Evolutionary conservation across 495 filamentous ascomycete genomes (phyloP).

Genomic region (Hyaloscypha variabilis): DNA sequence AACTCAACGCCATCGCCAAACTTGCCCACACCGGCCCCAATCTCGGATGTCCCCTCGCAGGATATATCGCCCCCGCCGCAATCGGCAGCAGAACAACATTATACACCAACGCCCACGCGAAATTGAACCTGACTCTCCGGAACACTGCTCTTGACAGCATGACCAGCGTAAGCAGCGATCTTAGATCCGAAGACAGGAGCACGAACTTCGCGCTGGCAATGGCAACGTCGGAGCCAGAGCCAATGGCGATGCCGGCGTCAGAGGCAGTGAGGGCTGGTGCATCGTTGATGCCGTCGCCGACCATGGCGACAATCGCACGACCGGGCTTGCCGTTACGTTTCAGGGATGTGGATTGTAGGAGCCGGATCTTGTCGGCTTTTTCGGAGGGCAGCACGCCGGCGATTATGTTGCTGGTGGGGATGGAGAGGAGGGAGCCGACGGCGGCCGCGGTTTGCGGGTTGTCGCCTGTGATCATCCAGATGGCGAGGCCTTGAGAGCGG

Average conservation of each 20-base stretch:
- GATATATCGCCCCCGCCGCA: conserved; percentile 81
- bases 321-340: conserved; percentile 25
- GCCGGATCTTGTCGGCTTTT: conserved; percentile 82
- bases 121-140: conserved; percentile 82
- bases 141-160: conserved; percentile 74
- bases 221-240: conserved; percentile 83
- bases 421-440: conserved; percentile 74
- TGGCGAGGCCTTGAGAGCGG: conserved; percentile 62
- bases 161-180: conserved; percentile 70
- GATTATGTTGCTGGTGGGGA: conserved; percentile 74
- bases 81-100: conserved; percentile 77
- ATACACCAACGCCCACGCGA: conserved; percentile 84
- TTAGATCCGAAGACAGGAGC: conserved; percentile 73
- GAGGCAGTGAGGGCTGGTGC: conserved; percentile 78
- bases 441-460: conserved; percentile 70
- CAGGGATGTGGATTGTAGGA: conserved; percentile 55
- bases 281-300: conserved; percentile 89
- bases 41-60: conserved; percentile 57
- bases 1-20: conserved; percentile 85
- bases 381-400: conserved; percentile 84
- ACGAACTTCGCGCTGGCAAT: conserved; percentile 83
- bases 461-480: conserved; percentile 95
- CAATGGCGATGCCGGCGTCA: conserved; percentile 83
- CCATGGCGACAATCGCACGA: conserved; percentile 30
- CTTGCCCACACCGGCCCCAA: conserved; percentile 84